phyloP scores from a whole-genome alignment of 2,329 filamentous ascomycete genomes.

The Aureobasidium sp. region DNA sequence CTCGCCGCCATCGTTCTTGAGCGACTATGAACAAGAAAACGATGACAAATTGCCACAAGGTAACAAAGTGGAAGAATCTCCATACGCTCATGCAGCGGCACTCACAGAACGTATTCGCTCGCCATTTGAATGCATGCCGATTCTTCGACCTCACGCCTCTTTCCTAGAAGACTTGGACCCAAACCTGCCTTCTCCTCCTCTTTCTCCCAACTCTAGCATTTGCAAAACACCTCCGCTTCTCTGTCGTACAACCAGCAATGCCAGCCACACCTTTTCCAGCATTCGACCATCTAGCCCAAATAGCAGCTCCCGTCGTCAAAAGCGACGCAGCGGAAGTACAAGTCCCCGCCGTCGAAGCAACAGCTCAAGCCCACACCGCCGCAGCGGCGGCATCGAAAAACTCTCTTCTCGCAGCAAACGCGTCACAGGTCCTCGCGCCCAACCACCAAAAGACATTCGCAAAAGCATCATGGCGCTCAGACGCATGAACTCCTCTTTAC shows the following conservation, averaged over 20 bases:
- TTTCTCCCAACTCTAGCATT: slow-evolving; percentile 5
- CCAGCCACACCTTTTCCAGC: not conserved
- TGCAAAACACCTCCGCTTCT: slow-evolving; percentile 5
- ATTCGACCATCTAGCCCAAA: not conserved
- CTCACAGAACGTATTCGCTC: not conserved
- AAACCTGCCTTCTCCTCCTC: slow-evolving; percentile 1
- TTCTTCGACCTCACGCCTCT: slow-evolving; percentile 6
- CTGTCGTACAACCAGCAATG: not conserved
- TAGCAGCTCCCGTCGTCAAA: not conserved
- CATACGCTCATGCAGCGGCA: not conserved
- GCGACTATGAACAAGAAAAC: not conserved
- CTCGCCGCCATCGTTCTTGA: not conserved
- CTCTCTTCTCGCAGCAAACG: not conserved
- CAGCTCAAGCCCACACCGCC: not conserved
- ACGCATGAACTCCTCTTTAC: slow-evolving; percentile 34
- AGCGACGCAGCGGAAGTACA: not conserved
- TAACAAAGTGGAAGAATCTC: not conserved
- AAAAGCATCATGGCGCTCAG: slow-evolving; percentile 35
- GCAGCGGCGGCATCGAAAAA: not conserved
- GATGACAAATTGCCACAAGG: not conserved
- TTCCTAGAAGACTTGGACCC: slow-evolving; percentile 2
- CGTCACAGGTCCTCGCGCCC: slow-evolving; percentile 27
- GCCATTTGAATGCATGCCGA: slow-evolving; percentile 4
- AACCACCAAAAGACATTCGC: slow-evolving; percentile 33
- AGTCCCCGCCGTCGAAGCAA: not conserved